Base-by-base conservation (phyloP, 352 stramenopile genomes). In the Pythium volutum region DNA sequence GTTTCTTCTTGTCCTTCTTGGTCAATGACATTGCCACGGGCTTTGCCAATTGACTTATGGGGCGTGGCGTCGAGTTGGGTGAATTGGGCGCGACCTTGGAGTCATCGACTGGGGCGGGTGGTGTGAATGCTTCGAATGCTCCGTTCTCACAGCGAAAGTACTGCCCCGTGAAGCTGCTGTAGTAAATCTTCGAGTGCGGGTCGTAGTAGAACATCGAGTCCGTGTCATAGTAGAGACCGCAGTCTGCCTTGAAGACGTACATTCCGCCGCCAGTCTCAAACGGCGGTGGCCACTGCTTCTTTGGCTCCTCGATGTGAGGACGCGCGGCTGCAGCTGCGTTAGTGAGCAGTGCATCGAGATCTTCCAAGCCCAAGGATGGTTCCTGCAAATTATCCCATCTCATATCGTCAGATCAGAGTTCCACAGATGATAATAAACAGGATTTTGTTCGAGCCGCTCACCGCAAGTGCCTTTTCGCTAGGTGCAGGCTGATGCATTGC, bases 161-260 rank as follows among this genome's bases (percentile, higher is more conserved):
- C 42, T 67, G 41, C 25, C 86, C 84, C 3, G 64, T 77, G 43
- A 89, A 95, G 26, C 69, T 71, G 54, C 80, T 92, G 60, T 86
- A 82, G 64, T 93, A 95, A 4, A 91, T 46, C 55, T 87, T 91
- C 16, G 80, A 76, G 20, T 82, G 73, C 34, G 79, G 67, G 53
- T 92, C 70, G 69, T 92, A 93, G 68, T 91, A 93, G 31, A 92
- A 95, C 82, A 90, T 84, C 59, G 81, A 93, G 62, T 93, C 79
- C 1, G 69, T 64, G 52, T 95, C 80, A 62, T 86, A 95, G 57
- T 92, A 93, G 43, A 95, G 68, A 0, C 86, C 84, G 59, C 63
- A 73, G 27, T 90, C 79, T 38, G 71, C 87, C 18, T 64, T 71
- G 55, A 78, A 95, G 12, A 91, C 69, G 39, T 91, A 95, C 63